Evolutionary conservation across 495 filamentous ascomycete genomes (phyloP).

Genomic region (Staphylotrichum tortipilum): DNA sequence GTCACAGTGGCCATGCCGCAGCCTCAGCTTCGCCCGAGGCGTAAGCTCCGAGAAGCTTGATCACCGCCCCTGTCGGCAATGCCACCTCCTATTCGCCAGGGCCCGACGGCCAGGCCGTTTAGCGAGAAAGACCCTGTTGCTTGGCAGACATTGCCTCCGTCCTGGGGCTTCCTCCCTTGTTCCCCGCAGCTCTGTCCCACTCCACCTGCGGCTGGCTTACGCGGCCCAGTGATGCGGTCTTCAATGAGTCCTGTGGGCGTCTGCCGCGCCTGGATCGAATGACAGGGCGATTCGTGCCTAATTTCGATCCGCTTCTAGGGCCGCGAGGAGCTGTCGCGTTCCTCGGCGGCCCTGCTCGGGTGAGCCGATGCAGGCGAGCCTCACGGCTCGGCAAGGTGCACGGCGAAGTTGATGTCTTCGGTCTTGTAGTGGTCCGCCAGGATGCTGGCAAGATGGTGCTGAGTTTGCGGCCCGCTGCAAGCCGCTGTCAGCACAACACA

Average conservation of each 20-base stretch:
- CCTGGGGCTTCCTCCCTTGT: neutral
- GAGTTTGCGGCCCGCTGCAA: conserved; percentile 68
- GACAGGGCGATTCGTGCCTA: neutral
- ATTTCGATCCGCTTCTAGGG: conserved; percentile 4
- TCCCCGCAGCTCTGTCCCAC: conserved; percentile 14
- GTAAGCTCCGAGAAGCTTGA: conserved; percentile 11
- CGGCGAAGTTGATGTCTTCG: conserved; percentile 64
- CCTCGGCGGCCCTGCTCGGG: neutral
- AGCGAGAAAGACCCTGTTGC: conserved; percentile 6
- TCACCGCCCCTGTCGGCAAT: neutral
- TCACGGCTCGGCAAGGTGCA: conserved; percentile 21
- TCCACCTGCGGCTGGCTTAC: conserved; percentile 19
- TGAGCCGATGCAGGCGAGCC: neutral
- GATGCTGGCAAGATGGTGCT: conserved; percentile 71
- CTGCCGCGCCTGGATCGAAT: too few species aligned
- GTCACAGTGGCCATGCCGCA: neutral
- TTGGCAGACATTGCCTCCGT: conserved; percentile 19
- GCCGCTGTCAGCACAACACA: conserved; percentile 21
- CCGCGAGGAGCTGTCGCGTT: conserved; percentile 15
- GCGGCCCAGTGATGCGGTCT: conserved; percentile 19
- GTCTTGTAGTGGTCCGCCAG: conserved; percentile 77
- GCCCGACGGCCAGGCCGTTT: neutral
- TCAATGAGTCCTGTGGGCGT: too few species aligned
- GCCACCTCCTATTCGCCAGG: conserved; percentile 11
- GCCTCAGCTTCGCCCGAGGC: neutral